Conservation (phyloP, 805 yeast species). For the Tetrapisispora fleetii region DNA sequence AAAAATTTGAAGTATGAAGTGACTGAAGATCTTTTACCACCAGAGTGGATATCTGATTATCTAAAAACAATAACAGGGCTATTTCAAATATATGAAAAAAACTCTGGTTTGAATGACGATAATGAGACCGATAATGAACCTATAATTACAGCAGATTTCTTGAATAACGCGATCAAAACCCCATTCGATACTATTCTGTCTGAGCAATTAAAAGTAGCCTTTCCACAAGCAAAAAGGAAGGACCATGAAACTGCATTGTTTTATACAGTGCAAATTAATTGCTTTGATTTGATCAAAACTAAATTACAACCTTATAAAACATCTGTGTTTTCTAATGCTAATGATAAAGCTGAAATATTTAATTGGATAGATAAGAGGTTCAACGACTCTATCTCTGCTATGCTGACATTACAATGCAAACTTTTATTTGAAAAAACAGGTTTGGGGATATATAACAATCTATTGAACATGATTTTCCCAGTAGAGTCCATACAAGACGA, state of each 20-base stretch:
- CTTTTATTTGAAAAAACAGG: conserved; percentile 43
- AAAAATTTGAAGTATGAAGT: conserved; percentile 4
- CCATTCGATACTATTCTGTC: conserved; percentile 26
- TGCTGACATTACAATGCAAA: conserved; percentile 39
- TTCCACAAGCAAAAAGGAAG: conserved; percentile 24
- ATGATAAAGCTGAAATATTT: conserved; percentile 13
- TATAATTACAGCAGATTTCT: conserved; percentile 34
- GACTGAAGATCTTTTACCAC: conserved; percentile 57
- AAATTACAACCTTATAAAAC: conserved; percentile 33
- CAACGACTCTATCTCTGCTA: conserved; percentile 16
- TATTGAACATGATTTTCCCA: conserved; percentile 65
- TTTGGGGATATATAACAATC: conserved; percentile 48
- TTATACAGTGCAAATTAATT: conserved; percentile 43
- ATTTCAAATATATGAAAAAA: conserved; percentile 43
- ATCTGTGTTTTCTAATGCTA: conserved; percentile 28
- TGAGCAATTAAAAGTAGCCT: conserved; percentile 22
- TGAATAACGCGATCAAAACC: conserved; percentile 35
- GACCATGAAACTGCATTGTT: conserved; percentile 18
- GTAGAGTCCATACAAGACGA: conserved; percentile 40
- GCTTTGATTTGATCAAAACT: conserved; percentile 50
- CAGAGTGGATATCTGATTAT: conserved; percentile 73
- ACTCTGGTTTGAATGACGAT: conserved; percentile 22
- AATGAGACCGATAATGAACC: conserved; percentile 13
- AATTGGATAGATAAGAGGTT: conserved; percentile 27
- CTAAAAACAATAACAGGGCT: conserved; percentile 39